phyloP scores from a whole-genome alignment of 208 protist species.

The Kentomonas sorsogonicus region DNA sequence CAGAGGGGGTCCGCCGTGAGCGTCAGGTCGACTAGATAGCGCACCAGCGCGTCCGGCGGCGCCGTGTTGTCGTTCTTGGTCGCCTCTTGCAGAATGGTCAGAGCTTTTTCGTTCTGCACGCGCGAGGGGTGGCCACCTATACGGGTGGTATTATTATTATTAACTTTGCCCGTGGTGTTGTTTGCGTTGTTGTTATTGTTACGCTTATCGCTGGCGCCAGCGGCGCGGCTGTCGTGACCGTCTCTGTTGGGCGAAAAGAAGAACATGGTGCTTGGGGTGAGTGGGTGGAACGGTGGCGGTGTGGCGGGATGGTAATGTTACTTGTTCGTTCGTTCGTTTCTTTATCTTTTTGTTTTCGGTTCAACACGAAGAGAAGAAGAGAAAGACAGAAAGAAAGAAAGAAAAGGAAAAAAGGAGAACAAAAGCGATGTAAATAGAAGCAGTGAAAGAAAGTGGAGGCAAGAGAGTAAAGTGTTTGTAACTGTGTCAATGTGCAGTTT shows the following conservation, averaged over 20 bases:
- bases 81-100: neutral
- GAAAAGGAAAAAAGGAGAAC: neutral
- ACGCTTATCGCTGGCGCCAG: too few relatives aligned
- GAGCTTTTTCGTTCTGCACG: conserved; percentile 3
- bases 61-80: conserved; percentile 1
- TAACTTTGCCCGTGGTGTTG: too few relatives aligned
- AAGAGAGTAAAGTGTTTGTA: neutral
- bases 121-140: too few relatives aligned
- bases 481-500: neutral
- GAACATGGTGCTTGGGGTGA: too few relatives aligned
- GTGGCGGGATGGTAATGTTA: neutral
- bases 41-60: too few relatives aligned
- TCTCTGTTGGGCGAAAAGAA: conserved; percentile 3
- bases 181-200: neutral
- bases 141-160: too few relatives aligned
- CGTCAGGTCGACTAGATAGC: conserved; percentile 22
- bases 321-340: neutral
- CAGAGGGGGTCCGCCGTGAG: conserved; percentile 10
- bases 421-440: neutral
- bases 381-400: conserved; percentile 10
- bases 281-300: too few relatives aligned
- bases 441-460: neutral
- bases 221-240: too few relatives aligned
- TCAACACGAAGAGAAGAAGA: neutral
- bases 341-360: neutral